A percentile compares a stretch with the other conserved stretches of the same genome.
Evolutionary conservation across 2,329 filamentous ascomycete species (phyloP).

Genomic region (Fusarium gaditjirri): DNA sequence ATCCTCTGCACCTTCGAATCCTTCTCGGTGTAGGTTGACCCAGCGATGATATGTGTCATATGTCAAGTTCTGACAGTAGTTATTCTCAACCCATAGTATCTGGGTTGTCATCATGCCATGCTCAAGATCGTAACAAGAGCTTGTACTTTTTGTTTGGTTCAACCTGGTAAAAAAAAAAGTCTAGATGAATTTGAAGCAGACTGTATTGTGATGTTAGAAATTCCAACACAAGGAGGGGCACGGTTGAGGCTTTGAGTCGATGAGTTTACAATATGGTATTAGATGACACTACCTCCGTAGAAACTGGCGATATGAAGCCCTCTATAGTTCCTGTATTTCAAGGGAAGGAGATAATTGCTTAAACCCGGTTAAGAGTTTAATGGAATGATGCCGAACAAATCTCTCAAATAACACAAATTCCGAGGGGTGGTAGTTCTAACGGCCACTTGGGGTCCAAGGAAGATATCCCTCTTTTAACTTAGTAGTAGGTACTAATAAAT

Average conservation of each 20-base stretch:
- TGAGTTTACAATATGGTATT: not conserved
- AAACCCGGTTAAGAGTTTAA: too few relatives aligned
- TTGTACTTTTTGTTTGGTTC: not conserved
- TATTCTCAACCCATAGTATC: not conserved
- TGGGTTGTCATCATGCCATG: not conserved
- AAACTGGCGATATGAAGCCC: not conserved
- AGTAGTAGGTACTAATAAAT: not conserved
- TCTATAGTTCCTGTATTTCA: not conserved
- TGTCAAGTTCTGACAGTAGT: not conserved
- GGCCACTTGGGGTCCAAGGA: not conserved
- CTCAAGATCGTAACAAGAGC: not conserved
- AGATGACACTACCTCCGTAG: not conserved
- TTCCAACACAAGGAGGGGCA: too few relatives aligned
- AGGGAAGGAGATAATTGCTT: too few relatives aligned
- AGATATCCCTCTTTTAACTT: not conserved
- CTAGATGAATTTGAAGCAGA: not conserved
- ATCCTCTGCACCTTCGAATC: not conserved
- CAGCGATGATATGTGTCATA: not conserved
- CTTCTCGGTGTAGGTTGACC: not conserved
- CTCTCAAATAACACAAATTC: not conserved
- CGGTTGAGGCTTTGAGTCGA: not conserved
- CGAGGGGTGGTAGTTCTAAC: conserved; percentile 10
- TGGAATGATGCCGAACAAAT: not conserved
- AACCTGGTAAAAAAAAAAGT: not conserved
- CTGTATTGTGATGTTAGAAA: not conserved